These are phyloP conservation scores for Zygosaccharomyces pseudorouxii DNA, from an alignment of 805 yeast genomes.

Conservation along the genomic window DNA sequence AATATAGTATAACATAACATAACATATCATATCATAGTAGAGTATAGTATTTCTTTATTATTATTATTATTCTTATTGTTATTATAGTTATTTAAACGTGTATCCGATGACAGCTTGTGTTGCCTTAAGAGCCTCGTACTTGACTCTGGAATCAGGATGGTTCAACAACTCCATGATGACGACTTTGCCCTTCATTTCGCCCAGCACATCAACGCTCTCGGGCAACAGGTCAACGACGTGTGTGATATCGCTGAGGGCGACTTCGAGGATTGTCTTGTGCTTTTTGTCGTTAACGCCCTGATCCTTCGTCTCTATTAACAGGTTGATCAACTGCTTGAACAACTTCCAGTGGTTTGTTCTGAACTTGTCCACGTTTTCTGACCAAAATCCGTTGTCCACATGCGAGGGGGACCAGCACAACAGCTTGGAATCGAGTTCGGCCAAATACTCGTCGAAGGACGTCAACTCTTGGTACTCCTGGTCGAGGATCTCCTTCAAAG, in stretches of 20 bases:
- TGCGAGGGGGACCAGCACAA: slow-evolving; percentile 93
- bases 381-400: slow-evolving; percentile 83
- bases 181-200: slow-evolving; percentile 59
- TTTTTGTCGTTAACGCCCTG: slow-evolving; percentile 35
- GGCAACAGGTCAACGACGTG: slow-evolving; percentile 58
- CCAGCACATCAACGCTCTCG: slow-evolving; percentile 52
- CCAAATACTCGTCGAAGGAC: slow-evolving; percentile 85
- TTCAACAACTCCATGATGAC: slow-evolving; percentile 81
- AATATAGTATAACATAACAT: no score
- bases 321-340: slow-evolving; percentile 54
- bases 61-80: background rate
- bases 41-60: background rate
- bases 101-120: slow-evolving; percentile 92
- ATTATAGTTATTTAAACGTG: slow-evolving; percentile 42
- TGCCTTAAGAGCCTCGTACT: slow-evolving; percentile 91
- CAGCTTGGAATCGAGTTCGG: slow-evolving; percentile 74
- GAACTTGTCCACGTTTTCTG: slow-evolving; percentile 71
- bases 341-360: slow-evolving; percentile 73
- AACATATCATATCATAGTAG: no score
- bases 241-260: slow-evolving; percentile 63
- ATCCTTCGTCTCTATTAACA: slow-evolving; percentile 40
- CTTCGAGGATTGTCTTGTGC: slow-evolving; percentile 44
- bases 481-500: slow-evolving; percentile 55
- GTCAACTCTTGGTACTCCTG: slow-evolving; percentile 75
- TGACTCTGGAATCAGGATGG: slow-evolving; percentile 77